phyloP scores from a whole-genome alignment of 2,329 filamentous ascomycete genomes.

The Trematosphaeria pertusa region DNA sequence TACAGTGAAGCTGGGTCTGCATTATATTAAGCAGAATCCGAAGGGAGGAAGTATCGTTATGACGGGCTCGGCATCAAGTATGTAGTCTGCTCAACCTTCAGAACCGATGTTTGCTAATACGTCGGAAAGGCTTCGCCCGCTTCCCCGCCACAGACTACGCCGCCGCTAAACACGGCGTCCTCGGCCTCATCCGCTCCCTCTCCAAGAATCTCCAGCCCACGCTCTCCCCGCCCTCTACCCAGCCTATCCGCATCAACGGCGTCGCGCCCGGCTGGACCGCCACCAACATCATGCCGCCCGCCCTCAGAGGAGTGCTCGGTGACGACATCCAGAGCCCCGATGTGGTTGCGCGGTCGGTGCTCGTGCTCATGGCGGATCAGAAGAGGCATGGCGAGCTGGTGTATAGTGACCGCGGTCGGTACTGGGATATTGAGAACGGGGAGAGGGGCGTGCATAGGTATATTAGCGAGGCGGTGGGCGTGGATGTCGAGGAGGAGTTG shows the following conservation, averaged over 20 bases:
- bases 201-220: conserved; percentile 25
- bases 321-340: conserved; percentile 30
- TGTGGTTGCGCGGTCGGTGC: conserved; percentile 31
- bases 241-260: conserved; percentile 42
- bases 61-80: conserved; percentile 37
- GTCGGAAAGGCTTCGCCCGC: conserved; percentile 29
- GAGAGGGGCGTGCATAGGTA: conserved; percentile 25
- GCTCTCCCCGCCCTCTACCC: conserved; percentile 6
- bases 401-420: conserved; percentile 32
- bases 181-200: conserved; percentile 38
- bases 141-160: conserved; percentile 41
- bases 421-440: conserved; percentile 38
- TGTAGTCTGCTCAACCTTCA: neutral
- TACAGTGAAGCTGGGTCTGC: conserved; percentile 37
- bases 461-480: conserved; percentile 26
- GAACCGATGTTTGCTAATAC: too few species aligned
- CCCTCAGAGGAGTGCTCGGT: conserved; percentile 22
- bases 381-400: conserved; percentile 36
- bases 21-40: conserved; percentile 33
- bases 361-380: conserved; percentile 34
- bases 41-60: conserved; percentile 42
- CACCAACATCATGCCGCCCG: conserved; percentile 29
- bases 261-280: conserved; percentile 42
- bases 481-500: conserved; percentile 1
- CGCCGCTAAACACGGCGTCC: conserved; percentile 39